Conservation (phyloP, 2,329 filamentous ascomycete genomes). For the Ascochyta rabiei region DNA sequence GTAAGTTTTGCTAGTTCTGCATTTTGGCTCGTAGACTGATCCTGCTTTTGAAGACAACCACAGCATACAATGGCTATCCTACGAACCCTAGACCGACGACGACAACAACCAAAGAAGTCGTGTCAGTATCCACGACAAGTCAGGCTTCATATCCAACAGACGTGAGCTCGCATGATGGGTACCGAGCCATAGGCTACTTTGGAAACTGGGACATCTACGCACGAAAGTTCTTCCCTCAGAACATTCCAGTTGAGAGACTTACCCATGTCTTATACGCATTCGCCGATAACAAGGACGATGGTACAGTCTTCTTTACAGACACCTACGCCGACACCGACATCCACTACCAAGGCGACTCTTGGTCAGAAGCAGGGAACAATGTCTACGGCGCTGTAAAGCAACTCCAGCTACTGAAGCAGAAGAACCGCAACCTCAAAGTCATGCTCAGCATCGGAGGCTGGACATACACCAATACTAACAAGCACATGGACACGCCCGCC, state of each 20-base stretch:
- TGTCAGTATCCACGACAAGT: neutral
- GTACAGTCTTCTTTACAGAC: constrained; percentile 63
- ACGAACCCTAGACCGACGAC: neutral
- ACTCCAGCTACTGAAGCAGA: constrained; percentile 75
- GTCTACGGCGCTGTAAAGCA: constrained; percentile 81
- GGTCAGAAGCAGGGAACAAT: constrained; percentile 69
- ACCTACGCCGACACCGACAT: constrained; percentile 58
- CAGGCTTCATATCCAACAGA: constrained; percentile 1
- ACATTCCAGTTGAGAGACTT: constrained; percentile 78
- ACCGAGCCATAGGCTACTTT: constrained; percentile 65
- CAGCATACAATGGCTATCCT: neutral
- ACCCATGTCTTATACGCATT: constrained; percentile 93
- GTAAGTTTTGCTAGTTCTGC: neutral
- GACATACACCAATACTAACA: constrained; percentile 65
- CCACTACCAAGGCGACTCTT: constrained; percentile 65
- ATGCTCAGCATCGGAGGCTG: constrained; percentile 85
- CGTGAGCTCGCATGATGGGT: constrained; percentile 14
- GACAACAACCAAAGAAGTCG: neutral
- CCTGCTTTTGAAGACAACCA: neutral
- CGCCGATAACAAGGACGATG: constrained; percentile 81
- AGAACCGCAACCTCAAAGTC: constrained; percentile 76
- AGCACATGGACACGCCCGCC: constrained; percentile 75
- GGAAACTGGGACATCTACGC: constrained; percentile 87
- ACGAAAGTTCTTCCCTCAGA: constrained; percentile 82
- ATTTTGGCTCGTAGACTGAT: neutral